Percentiles rank a stretch among this genome's conserved stretches.
Conservation (phyloP, 805 yeast genomes). For the Ogataea trehaloabstinens region DNA sequence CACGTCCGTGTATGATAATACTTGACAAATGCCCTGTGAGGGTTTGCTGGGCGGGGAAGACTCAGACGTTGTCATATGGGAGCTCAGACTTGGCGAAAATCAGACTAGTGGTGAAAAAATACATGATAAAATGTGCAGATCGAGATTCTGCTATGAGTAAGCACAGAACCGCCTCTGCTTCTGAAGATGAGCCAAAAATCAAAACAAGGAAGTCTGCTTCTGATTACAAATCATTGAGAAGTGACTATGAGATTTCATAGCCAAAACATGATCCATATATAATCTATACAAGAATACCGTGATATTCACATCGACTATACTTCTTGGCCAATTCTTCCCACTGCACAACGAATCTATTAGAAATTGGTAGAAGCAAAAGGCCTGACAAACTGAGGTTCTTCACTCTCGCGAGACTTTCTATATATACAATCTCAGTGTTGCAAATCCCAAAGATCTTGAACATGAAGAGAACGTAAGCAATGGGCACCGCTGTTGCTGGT, state of each 20-base stretch:
- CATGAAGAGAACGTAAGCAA: slow-evolving; percentile 55
- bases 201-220: neutral
- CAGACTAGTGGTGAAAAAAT: slow-evolving; percentile 48
- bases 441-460: slow-evolving; percentile 47
- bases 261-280: slow-evolving; percentile 1
- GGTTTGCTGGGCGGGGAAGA: slow-evolving; percentile 54
- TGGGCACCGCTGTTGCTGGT: slow-evolving; percentile 77
- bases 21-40: slow-evolving; percentile 45
- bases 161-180: neutral
- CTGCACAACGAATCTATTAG: slow-evolving; percentile 82
- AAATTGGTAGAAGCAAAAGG: slow-evolving; percentile 60
- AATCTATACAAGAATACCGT: slow-evolving; percentile 67
- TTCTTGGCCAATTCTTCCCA: slow-evolving; percentile 64
- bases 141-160: slow-evolving; percentile 27
- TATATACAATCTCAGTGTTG: slow-evolving; percentile 62
- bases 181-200: no score
- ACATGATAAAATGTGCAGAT: slow-evolving; percentile 51
- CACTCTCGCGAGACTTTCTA: slow-evolving; percentile 88
- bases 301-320: slow-evolving; percentile 64
- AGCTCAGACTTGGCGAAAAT: slow-evolving; percentile 47
- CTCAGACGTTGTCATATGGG: slow-evolving; percentile 35
- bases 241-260: slow-evolving; percentile 13
- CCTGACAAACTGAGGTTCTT: slow-evolving; percentile 76
- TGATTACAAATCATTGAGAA: slow-evolving; percentile 12
- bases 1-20: slow-evolving; percentile 32